A percentile compares a stretch with the other conserved stretches of the same genome.
Conservation (phyloP, 1,139 yeast genomes). For the Nematodospora anomalae region DNA sequence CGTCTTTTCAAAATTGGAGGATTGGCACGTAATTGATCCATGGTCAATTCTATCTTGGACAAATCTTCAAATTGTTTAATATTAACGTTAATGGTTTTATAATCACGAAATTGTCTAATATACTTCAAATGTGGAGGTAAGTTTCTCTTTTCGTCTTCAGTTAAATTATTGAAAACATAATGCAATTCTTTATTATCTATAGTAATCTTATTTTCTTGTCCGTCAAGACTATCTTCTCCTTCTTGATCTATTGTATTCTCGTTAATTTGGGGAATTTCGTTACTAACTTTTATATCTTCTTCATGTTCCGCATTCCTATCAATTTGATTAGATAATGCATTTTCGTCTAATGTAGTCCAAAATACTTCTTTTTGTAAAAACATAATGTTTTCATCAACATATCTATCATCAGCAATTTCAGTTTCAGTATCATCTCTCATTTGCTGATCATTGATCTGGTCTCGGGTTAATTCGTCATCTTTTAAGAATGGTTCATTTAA, state of each 20-base stretch:
- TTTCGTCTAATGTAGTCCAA: constrained; percentile 29
- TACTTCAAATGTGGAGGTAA: constrained; percentile 42
- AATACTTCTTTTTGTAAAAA: constrained; percentile 33
- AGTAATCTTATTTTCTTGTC: constrained; percentile 2
- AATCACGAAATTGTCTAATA: constrained; percentile 42
- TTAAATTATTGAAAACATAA: constrained; percentile 27
- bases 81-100: constrained; percentile 31
- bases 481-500: constrained; percentile 36
- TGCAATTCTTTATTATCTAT: constrained; percentile 33
- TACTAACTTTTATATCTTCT: not conserved
- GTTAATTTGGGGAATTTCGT: not conserved
- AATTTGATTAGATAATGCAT: constrained; percentile 10
- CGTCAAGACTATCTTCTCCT: constrained; percentile 16
- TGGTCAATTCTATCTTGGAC: constrained; percentile 4
- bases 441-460: constrained; percentile 45
- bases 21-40: constrained; percentile 5
- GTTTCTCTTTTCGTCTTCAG: constrained; percentile 29
- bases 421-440: constrained; percentile 25
- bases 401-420: constrained; percentile 14
- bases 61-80: constrained; percentile 34
- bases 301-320: constrained; percentile 10
- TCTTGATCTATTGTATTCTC: not conserved
- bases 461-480: constrained; percentile 47
- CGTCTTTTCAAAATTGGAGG: constrained; percentile 9
- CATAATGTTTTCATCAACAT: constrained; percentile 37